Evolutionary conservation across 2,329 filamentous ascomycete species (phyloP), one percentile per base, ranked within the genome.

Genomic region (Diaporthe longicolla): DNA sequence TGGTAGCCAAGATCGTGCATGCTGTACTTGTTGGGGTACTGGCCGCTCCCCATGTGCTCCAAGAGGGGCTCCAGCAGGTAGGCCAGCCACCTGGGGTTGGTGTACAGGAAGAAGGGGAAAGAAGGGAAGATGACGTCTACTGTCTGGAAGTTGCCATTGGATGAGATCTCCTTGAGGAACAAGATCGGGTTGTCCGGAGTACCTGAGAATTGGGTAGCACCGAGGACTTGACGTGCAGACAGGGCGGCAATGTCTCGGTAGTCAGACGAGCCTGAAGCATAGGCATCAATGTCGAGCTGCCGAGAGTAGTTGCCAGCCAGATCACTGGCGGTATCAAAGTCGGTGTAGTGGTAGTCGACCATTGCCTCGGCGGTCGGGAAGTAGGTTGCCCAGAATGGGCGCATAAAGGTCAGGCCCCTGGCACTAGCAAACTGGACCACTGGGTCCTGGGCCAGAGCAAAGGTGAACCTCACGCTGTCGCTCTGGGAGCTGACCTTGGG

Each of bases 41-140:
- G 93, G 1, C 93, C 93, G 79, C 93, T 95, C 32, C 94, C 84
- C 86, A 94, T 94, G 81, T 97, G 93, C 82, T 97, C 94, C 70
- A 97, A 88, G 32, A 96, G 85, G 8, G 94, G 94, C 81, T 96
- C 93, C 6, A 97, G 85, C 4, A 96, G 86, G 79, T 95, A 95
- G 1, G 91, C 93, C 73, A 95, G 85, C 93, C 94, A 96, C 74
- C 90, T 87, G 3, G 94, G 94, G 78, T 95, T 95, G 24, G 94
- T 95, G 80, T 96, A 97, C 26, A 96, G 82, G 85, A 96, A 96
- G 87, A 96, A 97, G 0, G 94, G 94, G 82, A 95, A 95, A 0
- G 94, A 89, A 0, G 94, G 94, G 85, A 95, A 97, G 78, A 97
- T 96, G 73, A 97, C 93, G 83, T 96, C 94, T 15, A 97, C 93